Conservation (phyloP, 176 grass and related monocot genomes). For the Ensete glaucum region DNA sequence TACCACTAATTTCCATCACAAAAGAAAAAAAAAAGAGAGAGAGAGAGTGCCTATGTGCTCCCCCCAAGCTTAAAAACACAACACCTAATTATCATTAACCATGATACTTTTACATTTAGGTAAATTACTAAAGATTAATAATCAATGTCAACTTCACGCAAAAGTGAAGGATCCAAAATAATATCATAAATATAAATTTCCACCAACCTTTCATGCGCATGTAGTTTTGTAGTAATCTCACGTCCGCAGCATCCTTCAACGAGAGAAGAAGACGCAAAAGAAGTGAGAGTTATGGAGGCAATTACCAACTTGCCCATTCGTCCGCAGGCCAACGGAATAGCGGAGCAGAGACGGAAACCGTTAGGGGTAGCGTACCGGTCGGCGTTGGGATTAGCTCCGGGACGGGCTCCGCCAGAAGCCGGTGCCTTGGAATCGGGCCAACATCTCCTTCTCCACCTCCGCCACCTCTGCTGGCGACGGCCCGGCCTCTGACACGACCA, state of each 20-base stretch:
- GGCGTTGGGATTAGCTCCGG: background rate
- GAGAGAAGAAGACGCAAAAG: background rate
- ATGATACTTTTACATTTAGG: too few relatives aligned
- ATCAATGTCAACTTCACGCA: too few relatives aligned
- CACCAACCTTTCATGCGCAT: too few relatives aligned
- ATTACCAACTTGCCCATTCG: background rate
- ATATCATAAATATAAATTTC: too few relatives aligned
- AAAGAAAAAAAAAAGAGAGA: too few relatives aligned
- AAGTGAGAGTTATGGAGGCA: background rate
- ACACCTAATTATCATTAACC: too few relatives aligned
- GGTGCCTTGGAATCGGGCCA: background rate
- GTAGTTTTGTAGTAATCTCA: background rate
- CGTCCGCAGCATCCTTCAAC: background rate
- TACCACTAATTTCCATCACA: too few relatives aligned
- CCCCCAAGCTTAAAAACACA: too few relatives aligned
- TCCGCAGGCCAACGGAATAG: background rate
- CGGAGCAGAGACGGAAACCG: background rate
- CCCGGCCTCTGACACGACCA: background rate
- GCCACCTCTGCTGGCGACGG: background rate
- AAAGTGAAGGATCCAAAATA: too few relatives aligned
- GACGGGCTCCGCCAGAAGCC: conserved; percentile 3
- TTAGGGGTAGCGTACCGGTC: background rate
- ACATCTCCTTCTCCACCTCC: background rate
- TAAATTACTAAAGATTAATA: too few relatives aligned
- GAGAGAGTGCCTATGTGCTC: too few relatives aligned